Base-by-base conservation (phyloP, 2,329 filamentous ascomycete species). In the Colletotrichum sp. region DNA sequence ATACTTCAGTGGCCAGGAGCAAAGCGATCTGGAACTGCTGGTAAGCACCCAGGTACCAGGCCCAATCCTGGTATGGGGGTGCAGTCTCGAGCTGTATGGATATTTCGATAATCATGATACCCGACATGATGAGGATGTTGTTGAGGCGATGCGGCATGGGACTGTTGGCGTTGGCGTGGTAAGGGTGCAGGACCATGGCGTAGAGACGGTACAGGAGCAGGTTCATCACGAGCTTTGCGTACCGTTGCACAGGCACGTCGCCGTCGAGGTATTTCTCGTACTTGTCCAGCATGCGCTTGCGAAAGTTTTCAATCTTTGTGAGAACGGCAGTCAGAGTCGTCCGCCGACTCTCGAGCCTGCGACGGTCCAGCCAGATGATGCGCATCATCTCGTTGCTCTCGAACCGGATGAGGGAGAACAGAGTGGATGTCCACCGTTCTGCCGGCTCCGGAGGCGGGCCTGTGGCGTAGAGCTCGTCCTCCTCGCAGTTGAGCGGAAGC, bases 371-470 rank as follows among this genome's bases (percentile, higher is more conserved):
- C 92, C 93, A 95, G 66, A 95, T 87, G 70, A 89, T 87, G 16
- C 94, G 91, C 83, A 93, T 92, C 88, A 95, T 93, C 82, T 95
- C 93, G 80, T 92, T 92, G 81, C 92, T 91, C 81, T 95, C 93
- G 77, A 94, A 93, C 2, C 94, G 90, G 78, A 96, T 93, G 10
- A 93, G 87, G 3, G 90, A 87, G 36, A 94, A 87, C 4, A 94
- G 93, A 82, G 91, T 91, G 58, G 93, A 91, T 0, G 94, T 95
- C 88, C 93, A 96, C 55, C 85, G 82, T 21, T 89, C 86, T 16
- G 86, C 85, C 62, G 91, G 86, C 74, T 87, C 85, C 0, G 84
- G 84, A 3, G 83, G 85, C 2, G 84, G 84, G 0, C 81, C 79
- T 4, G 85, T 84, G 8, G 83, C 78, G 62, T 82, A 86, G n/a